Evolutionary conservation across 2,329 filamentous ascomycete genomes (phyloP).

Genomic region (Chrysosphaeria jannelii): DNA sequence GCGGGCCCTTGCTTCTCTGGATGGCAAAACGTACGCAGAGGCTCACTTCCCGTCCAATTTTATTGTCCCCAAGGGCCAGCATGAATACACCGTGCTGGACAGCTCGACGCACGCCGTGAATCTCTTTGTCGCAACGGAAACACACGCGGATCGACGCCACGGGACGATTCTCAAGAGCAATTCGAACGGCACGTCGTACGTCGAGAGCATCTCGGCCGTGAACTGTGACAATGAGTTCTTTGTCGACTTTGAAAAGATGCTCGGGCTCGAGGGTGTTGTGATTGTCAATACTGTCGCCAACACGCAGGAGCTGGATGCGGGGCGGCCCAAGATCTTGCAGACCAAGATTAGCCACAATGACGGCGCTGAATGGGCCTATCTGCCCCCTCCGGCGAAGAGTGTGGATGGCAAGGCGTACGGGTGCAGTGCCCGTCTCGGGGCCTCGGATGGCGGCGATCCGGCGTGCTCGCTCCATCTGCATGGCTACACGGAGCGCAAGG

Average conservation of each 20-base stretch:
- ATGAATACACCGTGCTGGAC: conserved; percentile 75
- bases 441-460: conserved; percentile 20
- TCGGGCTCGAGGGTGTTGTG: conserved; percentile 67
- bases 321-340: conserved; percentile 45
- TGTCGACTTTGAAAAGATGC: conserved; percentile 91
- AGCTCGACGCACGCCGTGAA: conserved; percentile 88
- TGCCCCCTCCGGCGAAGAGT: conserved; percentile 43
- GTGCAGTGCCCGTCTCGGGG: conserved; percentile 16
- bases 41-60: conserved; percentile 73
- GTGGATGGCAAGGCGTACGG: conserved; percentile 38
- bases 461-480: conserved; percentile 77
- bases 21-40: conserved; percentile 54
- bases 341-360: conserved; percentile 93
- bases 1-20: conserved; percentile 54
- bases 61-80: conserved; percentile 42
- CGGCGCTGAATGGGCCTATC: conserved; percentile 55
- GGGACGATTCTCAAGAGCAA: conserved; percentile 93
- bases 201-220: conserved; percentile 51
- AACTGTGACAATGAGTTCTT: conserved; percentile 51
- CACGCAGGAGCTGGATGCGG: conserved; percentile 7
- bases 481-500: conserved; percentile 70
- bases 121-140: conserved; percentile 63
- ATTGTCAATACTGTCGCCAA: conserved; percentile 71
- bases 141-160: conserved; percentile 30
- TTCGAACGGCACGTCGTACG: conserved; percentile 88